Evolutionary conservation across 2,329 filamentous ascomycete genomes (phyloP), one percentile per base, ranked within the genome.

Genomic region (Diplodia intermedia): DNA sequence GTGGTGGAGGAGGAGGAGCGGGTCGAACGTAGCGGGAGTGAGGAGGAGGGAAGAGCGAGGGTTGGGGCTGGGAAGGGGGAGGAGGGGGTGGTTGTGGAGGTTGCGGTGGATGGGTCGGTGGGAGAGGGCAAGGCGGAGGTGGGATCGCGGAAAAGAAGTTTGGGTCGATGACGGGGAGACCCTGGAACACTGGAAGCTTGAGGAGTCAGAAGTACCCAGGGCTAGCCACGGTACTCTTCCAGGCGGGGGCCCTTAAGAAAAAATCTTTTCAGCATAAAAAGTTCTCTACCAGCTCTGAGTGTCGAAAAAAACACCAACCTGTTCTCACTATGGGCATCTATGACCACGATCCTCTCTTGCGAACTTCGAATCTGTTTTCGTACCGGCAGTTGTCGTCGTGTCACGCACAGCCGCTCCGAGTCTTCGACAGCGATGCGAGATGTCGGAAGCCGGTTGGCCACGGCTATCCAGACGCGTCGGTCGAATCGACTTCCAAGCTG

Each of bases 11-110:
- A 18, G n/a, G 57, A 50, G 29, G 57, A 38, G 29, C 36, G 47
- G 2, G 14, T 26, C 4, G 26, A 4, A 26, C 26, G 26, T 26
- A 26, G 26, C 26, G 4, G 31, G 5, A 31, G 20, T 18, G 47
- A 52, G n/a, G 60, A 33, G 40, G 38, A 61, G 18, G 31, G 31
- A 26, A 3, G 23, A 26, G 2, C 3, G 1, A 40, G 36, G 18
- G 12, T 38, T 15, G 43, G 38, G 47, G 60, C 31, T 26, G 57
- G 23, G 18, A 43, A 62, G 26, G 55, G 55, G 9, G 40, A 62
- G 26, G 57, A 29, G 8, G 26, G 57, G 2, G n/a, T 47, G 7
- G 43, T 47, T n/a, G 43, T 47, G 18, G 43, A 47, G 43, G 43
- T 47, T 20, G 43, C 43, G 43, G 43, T 20, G 43, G 43, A 47